Conservation (phyloP, 306 rosid genomes). For the Vicia villosa region DNA sequence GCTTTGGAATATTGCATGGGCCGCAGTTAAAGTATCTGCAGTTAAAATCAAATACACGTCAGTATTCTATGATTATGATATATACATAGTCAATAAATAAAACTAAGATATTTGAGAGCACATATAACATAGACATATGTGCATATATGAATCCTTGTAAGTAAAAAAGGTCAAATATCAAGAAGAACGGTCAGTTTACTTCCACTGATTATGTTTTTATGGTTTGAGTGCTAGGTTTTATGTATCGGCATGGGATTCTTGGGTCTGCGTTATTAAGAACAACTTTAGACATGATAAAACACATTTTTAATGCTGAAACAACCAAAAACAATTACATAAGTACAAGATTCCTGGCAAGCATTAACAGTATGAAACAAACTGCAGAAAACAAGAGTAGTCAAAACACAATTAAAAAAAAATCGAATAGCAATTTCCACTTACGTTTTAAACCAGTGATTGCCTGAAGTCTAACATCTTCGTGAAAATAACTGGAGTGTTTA, state of each 20-base stretch:
- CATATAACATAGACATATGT: neutral
- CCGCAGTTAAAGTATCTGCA: constrained; percentile 84
- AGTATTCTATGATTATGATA: constrained; percentile 27
- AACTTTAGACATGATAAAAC: constrained; percentile 15
- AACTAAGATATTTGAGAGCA: constrained; percentile 3
- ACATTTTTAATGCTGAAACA: constrained; percentile 14
- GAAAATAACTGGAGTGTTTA: constrained; percentile 80
- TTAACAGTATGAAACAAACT: constrained; percentile 5
- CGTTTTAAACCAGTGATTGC: constrained; percentile 85
- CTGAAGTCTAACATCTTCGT: constrained; percentile 99
- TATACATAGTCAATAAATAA: constrained; percentile 2
- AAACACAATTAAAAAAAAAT: constrained; percentile 6
- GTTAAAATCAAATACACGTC: constrained; percentile 40
- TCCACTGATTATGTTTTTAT: too few relatives aligned
- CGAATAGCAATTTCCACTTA: constrained; percentile 48
- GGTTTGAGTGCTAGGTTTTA: constrained; percentile 1
- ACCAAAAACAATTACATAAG: constrained; percentile 17
- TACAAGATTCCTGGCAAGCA: constrained; percentile 12
- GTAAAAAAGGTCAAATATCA: constrained; percentile 19
- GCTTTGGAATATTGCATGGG: constrained; percentile 72
- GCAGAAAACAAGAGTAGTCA: constrained; percentile 14
- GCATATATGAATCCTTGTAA: constrained; percentile 1
- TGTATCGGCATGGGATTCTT: neutral
- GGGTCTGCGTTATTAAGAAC: constrained; percentile 23
- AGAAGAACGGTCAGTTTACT: constrained; percentile 6